Conservation (phyloP, 768 basidiomycete genomes). For the Russula ochroleuca region DNA sequence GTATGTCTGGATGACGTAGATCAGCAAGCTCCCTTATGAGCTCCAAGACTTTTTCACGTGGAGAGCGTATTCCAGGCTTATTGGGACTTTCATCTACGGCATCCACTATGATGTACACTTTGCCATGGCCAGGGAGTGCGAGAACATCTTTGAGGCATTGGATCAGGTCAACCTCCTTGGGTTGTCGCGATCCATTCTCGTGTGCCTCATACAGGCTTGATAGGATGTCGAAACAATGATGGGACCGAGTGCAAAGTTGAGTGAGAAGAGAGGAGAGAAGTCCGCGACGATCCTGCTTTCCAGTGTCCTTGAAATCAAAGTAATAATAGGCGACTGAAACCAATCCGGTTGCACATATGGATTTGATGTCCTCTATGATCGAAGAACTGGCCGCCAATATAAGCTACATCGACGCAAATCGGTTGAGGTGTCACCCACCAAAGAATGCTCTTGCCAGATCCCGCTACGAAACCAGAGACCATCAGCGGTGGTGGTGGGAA, state of each 20-base stretch:
- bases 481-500: neutral
- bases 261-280: neutral
- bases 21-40: neutral
- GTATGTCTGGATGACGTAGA: neutral
- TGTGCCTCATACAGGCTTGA: neutral
- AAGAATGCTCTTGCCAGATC: conserved; percentile 12
- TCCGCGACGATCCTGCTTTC: conserved; percentile 10
- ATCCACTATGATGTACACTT: neutral
- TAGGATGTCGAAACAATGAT: neutral
- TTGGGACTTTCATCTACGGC: conserved; percentile 4
- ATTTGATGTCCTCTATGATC: conserved; percentile 3
- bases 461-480: neutral
- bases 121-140: neutral
- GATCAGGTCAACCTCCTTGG: neutral
- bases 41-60: neutral
- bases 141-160: neutral
- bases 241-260: conserved; percentile 4
- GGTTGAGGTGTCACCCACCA: neutral
- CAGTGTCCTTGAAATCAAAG: neutral
- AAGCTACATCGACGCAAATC: neutral
- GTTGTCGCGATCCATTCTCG: neutral
- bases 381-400: conserved; percentile 2
- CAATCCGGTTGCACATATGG: neutral
- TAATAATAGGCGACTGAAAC: conserved; percentile 1
- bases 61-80: neutral